These are phyloP conservation scores for Allantophomopsis lycopodina DNA, from an alignment of 2,329 filamentous ascomycete genomes.

Conservation along the genomic window DNA sequence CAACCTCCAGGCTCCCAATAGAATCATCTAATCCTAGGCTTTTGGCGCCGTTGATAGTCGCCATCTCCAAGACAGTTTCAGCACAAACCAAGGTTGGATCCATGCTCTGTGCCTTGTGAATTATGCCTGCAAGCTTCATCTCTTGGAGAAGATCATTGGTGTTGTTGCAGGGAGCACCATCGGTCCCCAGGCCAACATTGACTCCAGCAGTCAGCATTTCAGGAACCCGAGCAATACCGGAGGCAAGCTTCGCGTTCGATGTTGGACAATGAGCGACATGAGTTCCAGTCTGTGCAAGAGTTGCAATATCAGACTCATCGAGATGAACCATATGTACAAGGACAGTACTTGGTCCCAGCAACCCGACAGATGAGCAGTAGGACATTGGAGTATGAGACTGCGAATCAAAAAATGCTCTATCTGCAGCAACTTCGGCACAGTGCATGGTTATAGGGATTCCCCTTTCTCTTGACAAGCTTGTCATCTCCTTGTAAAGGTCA, in stretches of 20 bases:
- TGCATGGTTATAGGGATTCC: constrained; percentile 23
- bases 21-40: constrained; percentile 26
- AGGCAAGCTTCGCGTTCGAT: constrained; percentile 35
- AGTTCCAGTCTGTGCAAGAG: constrained; percentile 23
- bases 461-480: constrained; percentile 15
- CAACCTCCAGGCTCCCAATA: constrained; percentile 25
- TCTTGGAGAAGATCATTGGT: constrained; percentile 34
- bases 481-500: constrained; percentile 19
- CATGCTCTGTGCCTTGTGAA: constrained; percentile 27
- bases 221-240: constrained; percentile 31
- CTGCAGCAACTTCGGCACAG: constrained; percentile 20
- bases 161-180: constrained; percentile 36
- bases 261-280: constrained; percentile 35
- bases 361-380: constrained; percentile 22
- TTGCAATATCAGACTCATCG: constrained; percentile 25
- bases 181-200: constrained; percentile 34
- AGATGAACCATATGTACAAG: constrained; percentile 37
- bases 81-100: constrained; percentile 28
- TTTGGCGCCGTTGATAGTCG: constrained; percentile 32
- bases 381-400: constrained; percentile 24
- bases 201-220: constrained; percentile 26
- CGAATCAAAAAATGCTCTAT: constrained; percentile 18
- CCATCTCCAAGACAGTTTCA: constrained; percentile 31
- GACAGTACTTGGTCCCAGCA: constrained; percentile 25
- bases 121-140: constrained; percentile 33